These are phyloP conservation scores for Boletus pseudo-olivaceus DNA, from an alignment of 768 basidiomycete species.

Conservation along the genomic window DNA sequence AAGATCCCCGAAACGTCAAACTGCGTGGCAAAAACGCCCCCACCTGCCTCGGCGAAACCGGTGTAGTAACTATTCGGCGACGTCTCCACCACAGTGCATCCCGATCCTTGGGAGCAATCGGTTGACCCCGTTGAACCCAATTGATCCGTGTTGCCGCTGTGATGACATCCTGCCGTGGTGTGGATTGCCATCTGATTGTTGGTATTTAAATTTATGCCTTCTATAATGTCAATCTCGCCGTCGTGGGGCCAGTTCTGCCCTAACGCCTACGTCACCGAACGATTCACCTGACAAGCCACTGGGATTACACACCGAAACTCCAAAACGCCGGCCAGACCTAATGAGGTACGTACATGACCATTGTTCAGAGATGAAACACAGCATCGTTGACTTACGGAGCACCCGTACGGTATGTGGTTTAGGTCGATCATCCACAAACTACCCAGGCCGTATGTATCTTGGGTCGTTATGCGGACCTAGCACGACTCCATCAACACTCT, in stretches of 20 bases:
- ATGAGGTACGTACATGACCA: neutral
- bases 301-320: conserved; percentile 24
- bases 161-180: conserved; percentile 39
- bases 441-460: conserved; percentile 41
- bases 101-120: conserved; percentile 23
- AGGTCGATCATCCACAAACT: conserved; percentile 47
- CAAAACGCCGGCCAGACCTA: conserved; percentile 34
- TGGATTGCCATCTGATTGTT: conserved; percentile 60
- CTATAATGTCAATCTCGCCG: conserved; percentile 60
- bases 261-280: conserved; percentile 1
- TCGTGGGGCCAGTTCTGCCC: conserved; percentile 39
- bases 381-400: conserved; percentile 39
- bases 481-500: neutral
- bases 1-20: conserved; percentile 56
- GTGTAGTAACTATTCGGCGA: conserved; percentile 27
- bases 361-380: conserved; percentile 1
- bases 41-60: conserved; percentile 36
- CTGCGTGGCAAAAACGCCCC: conserved; percentile 67
- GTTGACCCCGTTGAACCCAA: conserved; percentile 29
- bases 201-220: conserved; percentile 51
- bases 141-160: conserved; percentile 28
- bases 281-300: neutral
- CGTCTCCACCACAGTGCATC: conserved; percentile 30
- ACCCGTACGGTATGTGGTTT: conserved; percentile 53
- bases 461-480: conserved; percentile 45